These are phyloP conservation scores for Rhododendron mucronatum DNA, from an alignment of 148 eudicot genomes.

Conservation along the genomic window DNA sequence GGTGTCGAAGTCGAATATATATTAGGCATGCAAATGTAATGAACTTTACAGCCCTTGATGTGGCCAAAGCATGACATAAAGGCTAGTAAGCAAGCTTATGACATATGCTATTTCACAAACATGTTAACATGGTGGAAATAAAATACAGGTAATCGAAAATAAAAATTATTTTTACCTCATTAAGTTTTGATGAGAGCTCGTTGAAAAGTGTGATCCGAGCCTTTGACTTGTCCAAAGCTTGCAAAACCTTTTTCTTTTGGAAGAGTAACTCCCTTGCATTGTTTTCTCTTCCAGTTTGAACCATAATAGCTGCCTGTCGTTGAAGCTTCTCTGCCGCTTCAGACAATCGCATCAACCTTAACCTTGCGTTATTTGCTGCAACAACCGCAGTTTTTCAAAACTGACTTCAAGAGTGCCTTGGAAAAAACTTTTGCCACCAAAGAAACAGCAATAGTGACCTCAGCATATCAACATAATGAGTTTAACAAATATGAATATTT, in stretches of 20 bases:
- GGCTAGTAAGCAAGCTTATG: neutral
- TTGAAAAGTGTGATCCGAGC: slow-evolving; percentile 66
- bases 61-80: neutral
- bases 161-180: slow-evolving; percentile 36
- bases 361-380: slow-evolving; percentile 77
- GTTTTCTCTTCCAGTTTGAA: slow-evolving; percentile 63
- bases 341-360: slow-evolving; percentile 78
- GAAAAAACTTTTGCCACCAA: neutral
- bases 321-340: slow-evolving; percentile 80
- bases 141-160: neutral
- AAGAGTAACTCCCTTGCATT: slow-evolving; percentile 76
- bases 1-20: no score
- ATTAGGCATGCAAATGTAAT: neutral
- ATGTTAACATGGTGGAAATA: neutral
- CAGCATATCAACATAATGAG: neutral
- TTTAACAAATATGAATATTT: neutral
- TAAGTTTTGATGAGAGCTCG: slow-evolving; percentile 68
- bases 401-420: neutral
- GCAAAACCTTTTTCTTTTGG: slow-evolving; percentile 76
- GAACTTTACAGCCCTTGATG: neutral
- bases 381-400: neutral
- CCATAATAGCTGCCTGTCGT: slow-evolving; percentile 58
- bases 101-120: neutral
- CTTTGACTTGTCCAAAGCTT: slow-evolving; percentile 76
- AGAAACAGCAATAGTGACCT: neutral